phyloP scores from a whole-genome alignment of 2,329 filamentous ascomycete species.

The Triangularia verruculosa region DNA sequence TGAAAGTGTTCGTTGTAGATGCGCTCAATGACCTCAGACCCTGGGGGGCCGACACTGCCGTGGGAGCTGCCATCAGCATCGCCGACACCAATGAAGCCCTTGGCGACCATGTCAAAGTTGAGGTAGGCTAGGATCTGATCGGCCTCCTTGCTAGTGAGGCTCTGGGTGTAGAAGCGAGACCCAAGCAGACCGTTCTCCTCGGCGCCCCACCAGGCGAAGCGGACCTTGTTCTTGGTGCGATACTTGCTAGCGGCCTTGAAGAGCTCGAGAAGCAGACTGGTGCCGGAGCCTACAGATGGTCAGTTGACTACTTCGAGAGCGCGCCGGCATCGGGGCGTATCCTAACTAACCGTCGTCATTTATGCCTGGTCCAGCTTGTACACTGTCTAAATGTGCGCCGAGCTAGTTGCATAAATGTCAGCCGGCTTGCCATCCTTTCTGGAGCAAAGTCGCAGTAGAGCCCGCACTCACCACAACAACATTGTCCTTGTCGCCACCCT shows the following conservation, averaged over 20 bases:
- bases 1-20: conserved; percentile 33
- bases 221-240: conserved; percentile 32
- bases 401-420: conserved; percentile 12
- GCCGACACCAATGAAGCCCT: conserved; percentile 35
- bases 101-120: conserved; percentile 38
- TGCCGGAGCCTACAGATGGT: conserved; percentile 24
- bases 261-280: conserved; percentile 31
- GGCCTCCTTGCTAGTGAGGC: conserved; percentile 28
- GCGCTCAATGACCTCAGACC: conserved; percentile 34
- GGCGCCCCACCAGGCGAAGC: conserved; percentile 35
- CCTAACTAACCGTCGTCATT: conserved; percentile 31
- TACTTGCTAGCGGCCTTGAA: conserved; percentile 27
- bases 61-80: conserved; percentile 31
- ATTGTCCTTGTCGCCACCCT: conserved; percentile 19
- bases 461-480: conserved; percentile 24
- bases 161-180: conserved; percentile 32
- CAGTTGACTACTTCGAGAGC: background rate
- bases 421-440: background rate
- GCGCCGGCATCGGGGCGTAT: background rate
- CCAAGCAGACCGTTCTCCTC: conserved; percentile 34
- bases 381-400: conserved; percentile 34
- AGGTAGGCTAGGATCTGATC: conserved; percentile 34
- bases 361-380: conserved; percentile 34
- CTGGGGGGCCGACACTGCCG: conserved; percentile 21
- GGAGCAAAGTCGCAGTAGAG: background rate